Evolutionary conservation across 495 filamentous ascomycete genomes (phyloP).

Genomic region (Niebla homalea): DNA sequence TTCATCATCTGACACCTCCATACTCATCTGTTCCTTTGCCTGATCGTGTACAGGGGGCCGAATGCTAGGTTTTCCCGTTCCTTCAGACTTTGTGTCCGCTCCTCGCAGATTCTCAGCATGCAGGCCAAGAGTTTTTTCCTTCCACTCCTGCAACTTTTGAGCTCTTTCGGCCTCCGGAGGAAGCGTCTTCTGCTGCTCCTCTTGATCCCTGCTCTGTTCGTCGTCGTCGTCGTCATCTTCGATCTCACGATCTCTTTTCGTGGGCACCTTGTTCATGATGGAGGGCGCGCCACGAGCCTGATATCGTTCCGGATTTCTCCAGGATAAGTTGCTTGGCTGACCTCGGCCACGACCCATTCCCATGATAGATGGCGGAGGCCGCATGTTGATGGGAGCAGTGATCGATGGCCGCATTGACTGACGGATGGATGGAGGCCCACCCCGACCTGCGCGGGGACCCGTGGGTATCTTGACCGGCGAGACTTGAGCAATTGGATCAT

Average conservation of each 20-base stretch:
- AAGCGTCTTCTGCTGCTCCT: neutral
- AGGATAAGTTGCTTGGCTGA: slow-evolving; percentile 9
- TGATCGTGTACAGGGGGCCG: neutral
- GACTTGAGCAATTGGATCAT: slow-evolving; percentile 6
- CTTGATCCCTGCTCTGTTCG: neutral
- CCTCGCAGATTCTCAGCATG: no score
- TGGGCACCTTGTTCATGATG: slow-evolving; percentile 17
- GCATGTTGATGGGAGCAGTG: slow-evolving; percentile 2
- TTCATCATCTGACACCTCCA: slow-evolving; percentile 4
- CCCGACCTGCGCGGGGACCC: slow-evolving; percentile 17
- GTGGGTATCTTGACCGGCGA: slow-evolving; percentile 18
- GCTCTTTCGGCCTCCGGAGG: neutral
- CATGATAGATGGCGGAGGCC: slow-evolving; percentile 2
- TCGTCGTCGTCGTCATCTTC: neutral
- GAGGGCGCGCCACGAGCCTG: slow-evolving; percentile 15
- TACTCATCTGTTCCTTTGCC: neutral
- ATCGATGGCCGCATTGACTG: slow-evolving; percentile 10
- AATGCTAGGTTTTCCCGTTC: neutral
- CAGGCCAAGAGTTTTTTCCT: no score
- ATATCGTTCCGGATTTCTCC: slow-evolving; percentile 7
- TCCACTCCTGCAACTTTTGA: no score
- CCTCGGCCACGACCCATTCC: slow-evolving; percentile 7
- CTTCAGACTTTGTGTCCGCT: no score
- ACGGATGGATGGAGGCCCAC: slow-evolving; percentile 11
- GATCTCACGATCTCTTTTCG: slow-evolving; percentile 13